Base-by-base conservation (phyloP, 139 green algal species). In the Desmodesmus armatus region DNA sequence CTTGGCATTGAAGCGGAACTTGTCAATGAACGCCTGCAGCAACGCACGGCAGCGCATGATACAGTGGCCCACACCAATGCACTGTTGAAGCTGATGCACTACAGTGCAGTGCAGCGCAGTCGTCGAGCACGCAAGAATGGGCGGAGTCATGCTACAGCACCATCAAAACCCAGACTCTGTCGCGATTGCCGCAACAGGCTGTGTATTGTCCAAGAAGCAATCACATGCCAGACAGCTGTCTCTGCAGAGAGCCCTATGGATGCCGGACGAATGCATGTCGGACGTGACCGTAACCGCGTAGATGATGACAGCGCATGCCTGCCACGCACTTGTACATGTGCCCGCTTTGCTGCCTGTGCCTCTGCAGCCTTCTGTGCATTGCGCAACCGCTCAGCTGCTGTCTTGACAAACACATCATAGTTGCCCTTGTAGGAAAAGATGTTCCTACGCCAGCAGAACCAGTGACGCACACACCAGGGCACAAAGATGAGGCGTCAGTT, bases 1-100 rank as follows among this genome's bases (percentile, higher is more conserved):
- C 82, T 98, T 98, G 72, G 96, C 95, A 87, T 98, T 98, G 92
- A 91, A 97, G 17, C 96, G 88, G 89, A 99, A 99, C 77, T 94
- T 94, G 91, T 98, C 94, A 43, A 99, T 96, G 89, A 99, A 99
- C 0, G 88, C 81, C 93, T 98, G 93, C 58, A 66, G 27, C 9
- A 72, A 69, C 7, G 1, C 15, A 23, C 31, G 19, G 21, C 60
- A 69, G 21, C 60, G 33, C 25, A 69, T 69, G 3, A 35, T 1
- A 37, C n/a, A n/a, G n/a, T n/a, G n/a, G n/a, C n/a, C n/a, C n/a
- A n/a, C n/a, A n/a, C n/a, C n/a, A n/a, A n/a, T n/a, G n/a, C n/a
- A n/a, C n/a, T n/a, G n/a, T n/a, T n/a, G n/a, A n/a, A n/a, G n/a
- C n/a, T n/a, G n/a, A n/a, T n/a, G n/a, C n/a, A n/a, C n/a, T n/a